Evolutionary conservation across 1,139 yeast species (phyloP).

Genomic region (Hyphopichia wangnamkhiaoensis): DNA sequence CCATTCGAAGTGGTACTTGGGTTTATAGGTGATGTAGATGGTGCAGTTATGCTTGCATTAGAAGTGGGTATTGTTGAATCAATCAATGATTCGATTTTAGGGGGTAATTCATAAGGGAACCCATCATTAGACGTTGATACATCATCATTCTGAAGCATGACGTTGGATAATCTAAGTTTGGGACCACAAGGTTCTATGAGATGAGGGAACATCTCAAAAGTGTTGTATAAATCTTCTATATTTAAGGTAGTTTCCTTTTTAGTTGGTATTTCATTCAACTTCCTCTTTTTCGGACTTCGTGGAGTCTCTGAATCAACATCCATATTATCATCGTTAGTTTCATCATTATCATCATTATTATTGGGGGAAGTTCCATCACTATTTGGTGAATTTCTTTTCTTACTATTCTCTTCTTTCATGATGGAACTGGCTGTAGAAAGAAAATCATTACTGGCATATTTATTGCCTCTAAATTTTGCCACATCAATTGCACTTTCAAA

Average conservation of each 20-base stretch:
- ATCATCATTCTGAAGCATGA: conserved; percentile 62
- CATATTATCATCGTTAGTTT: conserved; percentile 7
- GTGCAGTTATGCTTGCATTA: conserved; percentile 1
- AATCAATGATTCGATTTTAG: conserved; percentile 22
- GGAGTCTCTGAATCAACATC: conserved; percentile 12
- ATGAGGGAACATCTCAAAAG: conserved; percentile 66
- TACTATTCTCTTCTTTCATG: conserved; percentile 14
- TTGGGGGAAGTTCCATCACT: conserved; percentile 15
- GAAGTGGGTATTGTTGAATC: conserved; percentile 3
- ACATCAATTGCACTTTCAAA: conserved; percentile 76
- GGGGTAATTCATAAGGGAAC: conserved; percentile 47
- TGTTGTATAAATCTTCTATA: conserved; percentile 65
- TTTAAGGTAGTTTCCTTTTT: conserved; percentile 47
- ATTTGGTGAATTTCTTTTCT: conserved; percentile 9
- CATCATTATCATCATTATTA: conserved; percentile 13
- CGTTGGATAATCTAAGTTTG: conserved; percentile 49
- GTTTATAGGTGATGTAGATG: not conserved
- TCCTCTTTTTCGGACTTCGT: conserved; percentile 17
- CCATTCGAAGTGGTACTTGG: not conserved
- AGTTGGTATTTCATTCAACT: conserved; percentile 22
- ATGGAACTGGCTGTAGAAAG: conserved; percentile 21
- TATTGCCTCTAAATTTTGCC: conserved; percentile 58
- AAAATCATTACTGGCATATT: conserved; percentile 50
- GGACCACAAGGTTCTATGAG: conserved; percentile 70
- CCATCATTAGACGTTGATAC: conserved; percentile 27